A percentile compares a stretch with the other conserved stretches of the same genome.
Evolutionary conservation across 352 stramenopile species (phyloP).

Genomic region (Saprolegnia parasitica): DNA sequence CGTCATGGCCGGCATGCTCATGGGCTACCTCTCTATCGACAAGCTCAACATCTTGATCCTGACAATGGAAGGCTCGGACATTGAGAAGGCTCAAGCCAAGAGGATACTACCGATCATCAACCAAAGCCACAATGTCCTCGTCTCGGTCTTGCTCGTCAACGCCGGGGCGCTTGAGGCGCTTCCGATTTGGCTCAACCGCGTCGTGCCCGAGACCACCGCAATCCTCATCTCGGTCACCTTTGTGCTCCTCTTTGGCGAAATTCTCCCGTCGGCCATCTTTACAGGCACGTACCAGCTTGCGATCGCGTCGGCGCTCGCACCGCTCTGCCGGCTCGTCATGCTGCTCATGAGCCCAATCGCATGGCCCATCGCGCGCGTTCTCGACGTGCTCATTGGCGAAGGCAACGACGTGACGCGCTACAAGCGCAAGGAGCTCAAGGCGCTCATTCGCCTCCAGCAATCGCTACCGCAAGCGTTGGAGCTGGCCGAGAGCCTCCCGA

Average conservation of each 20-base stretch:
- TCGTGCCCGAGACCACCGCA: conserved; percentile 47
- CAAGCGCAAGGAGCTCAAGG: conserved; percentile 50
- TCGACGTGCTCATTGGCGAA: conserved; percentile 56
- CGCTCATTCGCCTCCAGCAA: conserved; percentile 40
- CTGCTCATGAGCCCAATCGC: conserved; percentile 58
- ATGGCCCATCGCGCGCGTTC: conserved; percentile 52
- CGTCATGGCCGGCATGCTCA: conserved; percentile 26
- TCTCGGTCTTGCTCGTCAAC: conserved; percentile 82
- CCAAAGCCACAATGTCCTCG: conserved; percentile 67
- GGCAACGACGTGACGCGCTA: conserved; percentile 37
- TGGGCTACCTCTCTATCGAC: conserved; percentile 29
- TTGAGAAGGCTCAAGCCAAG: conserved; percentile 44
- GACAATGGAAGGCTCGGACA: conserved; percentile 30
- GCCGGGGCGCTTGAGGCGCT: conserved; percentile 68
- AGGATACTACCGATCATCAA: conserved; percentile 58
- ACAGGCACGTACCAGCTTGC: conserved; percentile 74
- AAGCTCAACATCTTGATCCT: conserved; percentile 27
- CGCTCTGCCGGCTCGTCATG: conserved; percentile 60
- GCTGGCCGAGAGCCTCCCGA: not conserved
- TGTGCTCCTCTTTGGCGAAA: conserved; percentile 85
- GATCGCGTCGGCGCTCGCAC: conserved; percentile 52
- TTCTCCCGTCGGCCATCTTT: conserved; percentile 81
- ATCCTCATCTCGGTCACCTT: conserved; percentile 79
- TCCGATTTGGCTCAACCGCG: conserved; percentile 66
- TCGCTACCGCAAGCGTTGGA: not conserved